phyloP scores from a whole-genome alignment of 83 land plant species.

The Larix sibirica region DNA sequence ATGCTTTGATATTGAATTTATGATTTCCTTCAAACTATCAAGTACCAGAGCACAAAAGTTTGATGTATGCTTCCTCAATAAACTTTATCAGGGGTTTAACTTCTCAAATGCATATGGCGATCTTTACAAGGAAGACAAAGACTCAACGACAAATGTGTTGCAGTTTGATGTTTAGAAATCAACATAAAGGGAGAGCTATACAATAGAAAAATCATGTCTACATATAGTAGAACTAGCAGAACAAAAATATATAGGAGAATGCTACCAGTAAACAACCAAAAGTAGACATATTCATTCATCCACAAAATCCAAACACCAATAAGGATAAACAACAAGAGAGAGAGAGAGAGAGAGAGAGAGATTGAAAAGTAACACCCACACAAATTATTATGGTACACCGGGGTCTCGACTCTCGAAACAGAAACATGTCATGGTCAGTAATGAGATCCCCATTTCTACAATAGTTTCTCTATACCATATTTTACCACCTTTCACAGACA shows the following conservation, averaged over 20 bases:
- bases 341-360: not conserved
- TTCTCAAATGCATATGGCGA: not conserved
- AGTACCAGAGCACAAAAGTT: not conserved
- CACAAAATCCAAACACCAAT: not conserved
- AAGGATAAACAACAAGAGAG: no score
- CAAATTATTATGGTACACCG: not conserved
- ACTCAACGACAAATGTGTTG: not conserved
- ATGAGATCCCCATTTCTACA: not conserved
- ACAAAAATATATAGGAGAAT: not conserved
- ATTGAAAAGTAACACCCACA: not conserved
- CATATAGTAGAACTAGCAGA: not conserved
- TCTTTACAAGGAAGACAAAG: not conserved
- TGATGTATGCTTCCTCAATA: not conserved
- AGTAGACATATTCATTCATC: not conserved
- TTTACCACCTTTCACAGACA: no score
- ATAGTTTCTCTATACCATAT: not conserved
- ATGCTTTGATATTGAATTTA: constrained; percentile 34
- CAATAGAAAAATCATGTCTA: not conserved
- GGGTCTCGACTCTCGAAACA: not conserved
- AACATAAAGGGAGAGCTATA: not conserved
- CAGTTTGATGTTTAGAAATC: not conserved
- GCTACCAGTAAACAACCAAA: not conserved
- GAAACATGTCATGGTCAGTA: not conserved
- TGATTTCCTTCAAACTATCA: constrained; percentile 40
- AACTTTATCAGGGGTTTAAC: not conserved